Evolutionary conservation across 2,329 filamentous ascomycete genomes (phyloP).

Genomic region (Aquanectria penicillioides): DNA sequence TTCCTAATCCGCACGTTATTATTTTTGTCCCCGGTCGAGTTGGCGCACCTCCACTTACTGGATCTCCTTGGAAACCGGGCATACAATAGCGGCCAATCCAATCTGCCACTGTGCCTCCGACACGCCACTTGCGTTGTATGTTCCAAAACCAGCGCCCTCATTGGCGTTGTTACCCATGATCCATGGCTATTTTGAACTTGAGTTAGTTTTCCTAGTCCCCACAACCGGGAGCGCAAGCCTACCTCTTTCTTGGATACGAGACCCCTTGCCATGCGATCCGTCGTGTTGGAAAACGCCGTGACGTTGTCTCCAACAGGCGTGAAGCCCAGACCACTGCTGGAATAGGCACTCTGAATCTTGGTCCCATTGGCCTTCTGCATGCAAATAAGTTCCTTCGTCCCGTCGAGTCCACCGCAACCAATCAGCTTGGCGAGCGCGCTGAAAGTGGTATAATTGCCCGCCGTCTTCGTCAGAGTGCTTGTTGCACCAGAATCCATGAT

Average conservation of each 20-base stretch:
- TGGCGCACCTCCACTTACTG: not conserved
- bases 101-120: constrained; percentile 14
- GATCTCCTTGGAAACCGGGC: constrained; percentile 23
- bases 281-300: constrained; percentile 24
- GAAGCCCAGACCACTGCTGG: constrained; percentile 16
- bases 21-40: not conserved
- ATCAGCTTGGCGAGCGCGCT: constrained; percentile 12
- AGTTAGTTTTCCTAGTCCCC: too few relatives aligned
- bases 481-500: constrained; percentile 52
- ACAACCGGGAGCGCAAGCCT: too few relatives aligned
- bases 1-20: constrained; percentile 6
- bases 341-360: constrained; percentile 15
- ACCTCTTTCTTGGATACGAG: constrained; percentile 28
- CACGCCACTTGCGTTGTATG: constrained; percentile 20
- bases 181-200: constrained; percentile 13
- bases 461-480: constrained; percentile 2
- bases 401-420: constrained; percentile 7
- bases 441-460: constrained; percentile 18
- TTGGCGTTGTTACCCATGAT: constrained; percentile 28
- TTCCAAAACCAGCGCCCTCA: constrained; percentile 26
- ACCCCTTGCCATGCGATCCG: constrained; percentile 22
- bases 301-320: constrained; percentile 26
- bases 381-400: constrained; percentile 9
- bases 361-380: constrained; percentile 5
- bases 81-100: constrained; percentile 22